Conservation (phyloP, 257 asterid species). For the Rauvolfia tetraphylla region DNA sequence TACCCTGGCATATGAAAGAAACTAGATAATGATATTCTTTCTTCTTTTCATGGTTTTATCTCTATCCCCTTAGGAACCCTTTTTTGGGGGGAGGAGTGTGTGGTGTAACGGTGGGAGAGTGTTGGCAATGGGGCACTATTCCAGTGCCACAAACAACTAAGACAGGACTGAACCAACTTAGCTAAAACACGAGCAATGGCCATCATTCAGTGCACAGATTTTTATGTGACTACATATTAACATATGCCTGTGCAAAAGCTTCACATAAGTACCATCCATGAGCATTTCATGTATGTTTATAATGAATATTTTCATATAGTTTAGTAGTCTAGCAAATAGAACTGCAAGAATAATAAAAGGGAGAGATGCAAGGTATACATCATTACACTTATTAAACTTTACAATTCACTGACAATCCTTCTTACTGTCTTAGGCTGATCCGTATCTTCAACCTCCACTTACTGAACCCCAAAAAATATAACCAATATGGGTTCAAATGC, state of each 20-base stretch:
- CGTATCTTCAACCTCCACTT: not conserved
- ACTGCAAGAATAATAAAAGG: not conserved
- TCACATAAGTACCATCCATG: not conserved
- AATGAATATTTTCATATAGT: not conserved
- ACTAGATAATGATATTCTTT: not conserved
- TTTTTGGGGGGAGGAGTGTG: too few relatives aligned
- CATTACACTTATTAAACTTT: not conserved
- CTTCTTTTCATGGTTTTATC: not conserved
- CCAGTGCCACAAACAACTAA: not conserved
- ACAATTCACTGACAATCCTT: not conserved
- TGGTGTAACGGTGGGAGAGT: too few relatives aligned
- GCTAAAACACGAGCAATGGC: not conserved
- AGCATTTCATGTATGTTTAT: not conserved
- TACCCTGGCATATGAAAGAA: not conserved
- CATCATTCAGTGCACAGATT: not conserved
- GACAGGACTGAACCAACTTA: not conserved
- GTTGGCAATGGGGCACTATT: not conserved
- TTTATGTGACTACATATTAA: not conserved
- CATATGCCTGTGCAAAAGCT: not conserved
- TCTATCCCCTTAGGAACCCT: too few relatives aligned
- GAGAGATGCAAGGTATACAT: not conserved
- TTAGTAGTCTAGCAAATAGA: not conserved
- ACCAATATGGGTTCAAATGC: not conserved
- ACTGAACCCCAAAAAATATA: not conserved
- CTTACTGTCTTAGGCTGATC: not conserved